Evolutionary conservation across 805 yeast species (phyloP).

Genomic region (Candida krabiensis): DNA sequence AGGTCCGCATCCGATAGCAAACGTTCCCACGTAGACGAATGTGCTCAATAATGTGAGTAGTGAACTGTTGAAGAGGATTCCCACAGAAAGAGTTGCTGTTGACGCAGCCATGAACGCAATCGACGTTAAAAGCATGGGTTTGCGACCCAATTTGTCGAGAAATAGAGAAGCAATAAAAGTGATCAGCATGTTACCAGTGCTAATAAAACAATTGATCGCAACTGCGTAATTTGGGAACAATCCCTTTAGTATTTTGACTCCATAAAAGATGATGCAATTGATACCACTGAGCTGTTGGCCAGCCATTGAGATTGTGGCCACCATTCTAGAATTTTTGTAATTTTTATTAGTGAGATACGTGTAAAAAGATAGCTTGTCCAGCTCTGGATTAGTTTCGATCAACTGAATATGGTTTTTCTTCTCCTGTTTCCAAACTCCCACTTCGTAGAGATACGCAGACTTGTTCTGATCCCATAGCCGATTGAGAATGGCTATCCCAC

Average conservation of each 20-base stretch:
- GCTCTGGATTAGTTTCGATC: constrained; percentile 23
- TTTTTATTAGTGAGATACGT: constrained; percentile 51
- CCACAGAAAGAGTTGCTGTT: constrained; percentile 62
- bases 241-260: constrained; percentile 77
- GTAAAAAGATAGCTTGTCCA: constrained; percentile 28
- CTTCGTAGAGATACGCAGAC: constrained; percentile 20
- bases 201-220: constrained; percentile 70
- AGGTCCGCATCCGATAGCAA: constrained; percentile 94
- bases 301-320: constrained; percentile 69
- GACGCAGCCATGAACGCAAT: constrained; percentile 67
- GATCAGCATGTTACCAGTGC: constrained; percentile 69
- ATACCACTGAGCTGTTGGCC: constrained; percentile 94
- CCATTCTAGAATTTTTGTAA: constrained; percentile 58
- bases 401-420: constrained; percentile 21
- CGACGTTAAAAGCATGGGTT: constrained; percentile 66
- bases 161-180: constrained; percentile 73
- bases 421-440: constrained; percentile 32
- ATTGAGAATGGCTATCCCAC: constrained; percentile 27
- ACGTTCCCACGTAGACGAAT: constrained; percentile 72
- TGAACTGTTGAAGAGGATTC: constrained; percentile 53
- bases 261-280: constrained; percentile 89
- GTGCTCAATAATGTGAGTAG: constrained; percentile 60
- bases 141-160: constrained; percentile 77
- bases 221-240: constrained; percentile 73
- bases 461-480: constrained; percentile 37